Percentiles rank a stretch among this genome's conserved stretches.
phyloP scores from a whole-genome alignment of 345 rosid genomes.

The Linum trigynum region DNA sequence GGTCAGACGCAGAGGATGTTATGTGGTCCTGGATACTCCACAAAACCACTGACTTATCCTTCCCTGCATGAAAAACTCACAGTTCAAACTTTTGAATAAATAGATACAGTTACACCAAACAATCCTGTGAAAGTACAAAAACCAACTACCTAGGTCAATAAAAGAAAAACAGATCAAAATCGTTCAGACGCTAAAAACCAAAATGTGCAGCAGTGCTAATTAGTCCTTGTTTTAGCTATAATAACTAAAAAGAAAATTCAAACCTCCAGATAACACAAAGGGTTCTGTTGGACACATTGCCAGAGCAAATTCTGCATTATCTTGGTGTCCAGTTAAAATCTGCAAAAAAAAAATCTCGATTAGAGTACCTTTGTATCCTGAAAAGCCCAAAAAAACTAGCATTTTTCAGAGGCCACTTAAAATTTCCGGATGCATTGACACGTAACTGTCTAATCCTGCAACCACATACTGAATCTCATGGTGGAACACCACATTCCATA shows the following conservation, averaged over 20 bases:
- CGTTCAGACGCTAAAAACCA: neutral
- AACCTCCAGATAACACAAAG: constrained; percentile 99
- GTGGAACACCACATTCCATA: neutral
- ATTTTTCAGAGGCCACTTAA: neutral
- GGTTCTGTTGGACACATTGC: constrained; percentile 98
- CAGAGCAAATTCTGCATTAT: constrained; percentile 99
- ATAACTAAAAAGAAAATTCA: constrained; percentile 3
- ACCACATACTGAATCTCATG: neutral
- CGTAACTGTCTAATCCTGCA: neutral
- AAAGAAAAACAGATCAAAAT: neutral
- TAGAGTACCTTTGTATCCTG: neutral
- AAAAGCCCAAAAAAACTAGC: neutral
- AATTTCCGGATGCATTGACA: neutral
- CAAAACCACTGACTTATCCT: constrained; percentile 84
- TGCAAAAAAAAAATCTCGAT: constrained; percentile 27
- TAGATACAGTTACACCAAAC: neutral
- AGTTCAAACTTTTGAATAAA: constrained; percentile 8
- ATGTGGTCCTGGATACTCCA: constrained; percentile 99
- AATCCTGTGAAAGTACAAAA: constrained; percentile 7
- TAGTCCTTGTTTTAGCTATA: neutral
- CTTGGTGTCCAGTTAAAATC: constrained; percentile 97
- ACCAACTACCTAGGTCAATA: neutral
- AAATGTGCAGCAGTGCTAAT: neutral
- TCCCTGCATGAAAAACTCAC: constrained; percentile 45
- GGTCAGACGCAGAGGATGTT: constrained; percentile 53